Percentiles rank a stretch among this genome's conserved stretches.
These are phyloP conservation scores for Schizophyllum commune DNA, from an alignment of 1,284 basidiomycete species.

Conservation along the genomic window DNA sequence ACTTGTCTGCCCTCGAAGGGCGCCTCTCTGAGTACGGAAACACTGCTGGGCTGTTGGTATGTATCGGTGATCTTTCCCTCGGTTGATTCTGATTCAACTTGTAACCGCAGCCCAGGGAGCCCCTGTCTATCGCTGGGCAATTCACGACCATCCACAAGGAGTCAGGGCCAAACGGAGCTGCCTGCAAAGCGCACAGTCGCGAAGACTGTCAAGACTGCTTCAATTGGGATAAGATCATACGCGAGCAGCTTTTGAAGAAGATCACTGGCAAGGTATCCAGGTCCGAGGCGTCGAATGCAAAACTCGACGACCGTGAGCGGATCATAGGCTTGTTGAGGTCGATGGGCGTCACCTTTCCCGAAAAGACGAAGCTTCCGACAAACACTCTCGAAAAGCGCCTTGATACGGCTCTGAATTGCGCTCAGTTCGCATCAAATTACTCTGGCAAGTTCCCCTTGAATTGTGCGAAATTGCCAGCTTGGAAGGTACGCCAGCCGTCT, in stretches of 20 bases:
- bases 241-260: not conserved
- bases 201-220: not conserved
- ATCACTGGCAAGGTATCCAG: too few species aligned
- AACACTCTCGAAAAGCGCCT: conserved; percentile 20
- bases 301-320: not conserved
- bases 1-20: not conserved
- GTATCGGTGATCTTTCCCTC: not conserved
- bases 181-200: not conserved
- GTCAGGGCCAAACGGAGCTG: not conserved
- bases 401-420: conserved; percentile 17
- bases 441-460: conserved; percentile 8
- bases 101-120: not conserved
- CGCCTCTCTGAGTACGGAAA: not conserved
- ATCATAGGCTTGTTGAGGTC: conserved; percentile 10
- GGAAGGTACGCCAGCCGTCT: not conserved
- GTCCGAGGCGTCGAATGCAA: not conserved
- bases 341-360: conserved; percentile 20
- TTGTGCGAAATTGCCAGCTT: conserved; percentile 13
- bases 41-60: not conserved
- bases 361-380: conserved; percentile 18
- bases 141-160: not conserved
- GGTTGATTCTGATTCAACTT: not conserved
- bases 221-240: not conserved
- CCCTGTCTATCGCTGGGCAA: not conserved
- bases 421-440: conserved; percentile 14